Base-by-base conservation (phyloP, 495 filamentous ascomycete genomes). In the Apodospora peruviana region DNA sequence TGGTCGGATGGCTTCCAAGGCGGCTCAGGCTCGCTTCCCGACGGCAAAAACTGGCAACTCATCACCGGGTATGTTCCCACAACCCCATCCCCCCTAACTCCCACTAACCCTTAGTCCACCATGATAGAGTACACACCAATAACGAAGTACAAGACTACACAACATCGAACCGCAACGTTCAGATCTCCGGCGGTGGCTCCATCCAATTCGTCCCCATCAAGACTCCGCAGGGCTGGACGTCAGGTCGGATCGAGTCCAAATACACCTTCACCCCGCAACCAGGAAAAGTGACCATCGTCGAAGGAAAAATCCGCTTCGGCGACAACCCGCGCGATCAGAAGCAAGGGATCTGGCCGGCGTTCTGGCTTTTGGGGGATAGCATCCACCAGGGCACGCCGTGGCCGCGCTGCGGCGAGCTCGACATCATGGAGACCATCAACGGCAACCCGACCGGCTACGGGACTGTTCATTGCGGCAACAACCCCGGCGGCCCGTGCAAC, bases 271-370 rank as follows among this genome's bases (percentile, higher is more conserved):
- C 68, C n/a, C 71, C 75, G 0, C 36, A 57, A 1, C 40, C 66
- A 4, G 68, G 70, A 53, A 68, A 68, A 43, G 48, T 66, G 32
- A 71, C 67, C 23, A 58, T 61, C 18, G 65, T 74, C 9, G 61
- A 74, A 50, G 53, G 68, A 12, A 53, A 52, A 25, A 60, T 78
- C 44, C 69, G 72, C 20, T 56, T 76, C 40, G 76, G 76, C 45
- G 46, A 45, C 47, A 59, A 58, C 52, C 42, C 59, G 1, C 18
- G 16, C 14, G 17, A 27, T 16, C 53, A 53, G 24, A 72, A 74
- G 48, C 67, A 76, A 44, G 76, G 76, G 12, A 54, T 79, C 22
- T 79, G 76, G 76, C 75, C 75, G 4, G 75, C 74, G 35, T 78
- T 78, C 56, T 78, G 74, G 75, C 58, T 73, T 45, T 66, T 78